These are phyloP conservation scores for Hanseniaspora opuntiae DNA, from an alignment of 805 yeast species.

Conservation along the genomic window DNA sequence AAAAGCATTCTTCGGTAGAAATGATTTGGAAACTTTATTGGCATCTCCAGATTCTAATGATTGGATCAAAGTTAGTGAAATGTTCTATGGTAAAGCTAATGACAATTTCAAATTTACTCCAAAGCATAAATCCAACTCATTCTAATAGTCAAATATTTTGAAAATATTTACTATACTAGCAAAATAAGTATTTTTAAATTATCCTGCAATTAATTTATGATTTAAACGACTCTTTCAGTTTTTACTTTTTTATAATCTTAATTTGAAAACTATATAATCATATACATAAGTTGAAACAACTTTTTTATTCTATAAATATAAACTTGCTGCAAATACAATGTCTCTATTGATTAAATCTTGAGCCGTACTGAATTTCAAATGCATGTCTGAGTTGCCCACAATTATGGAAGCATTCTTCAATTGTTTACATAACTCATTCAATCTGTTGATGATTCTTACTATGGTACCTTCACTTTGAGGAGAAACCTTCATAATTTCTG, in stretches of 20 bases:
- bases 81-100: slow-evolving; percentile 82
- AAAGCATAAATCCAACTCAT: slow-evolving; percentile 88
- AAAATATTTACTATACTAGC: no score
- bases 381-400: slow-evolving; percentile 84
- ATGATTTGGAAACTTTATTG: slow-evolving; percentile 78
- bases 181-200: no score
- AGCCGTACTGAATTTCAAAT: slow-evolving; percentile 77
- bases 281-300: no score
- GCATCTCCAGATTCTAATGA: slow-evolving; percentile 77
- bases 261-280: no score
- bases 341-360: slow-evolving; percentile 93
- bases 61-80: slow-evolving; percentile 91
- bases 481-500: slow-evolving; percentile 78
- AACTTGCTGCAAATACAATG: slow-evolving; percentile 90
- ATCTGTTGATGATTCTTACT: slow-evolving; percentile 83
- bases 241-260: not conserved
- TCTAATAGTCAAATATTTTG: not conserved
- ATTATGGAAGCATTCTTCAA: slow-evolving; percentile 87
- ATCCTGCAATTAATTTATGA: no score
- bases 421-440: slow-evolving; percentile 90
- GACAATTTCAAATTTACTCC: slow-evolving; percentile 70
- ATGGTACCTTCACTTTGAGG: slow-evolving; percentile 92
- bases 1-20: slow-evolving; percentile 82
- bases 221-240: no score
- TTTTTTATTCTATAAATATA: slow-evolving; percentile 42